Conservation (phyloP, 768 basidiomycete species). For the Termitomyces heimii region DNA sequence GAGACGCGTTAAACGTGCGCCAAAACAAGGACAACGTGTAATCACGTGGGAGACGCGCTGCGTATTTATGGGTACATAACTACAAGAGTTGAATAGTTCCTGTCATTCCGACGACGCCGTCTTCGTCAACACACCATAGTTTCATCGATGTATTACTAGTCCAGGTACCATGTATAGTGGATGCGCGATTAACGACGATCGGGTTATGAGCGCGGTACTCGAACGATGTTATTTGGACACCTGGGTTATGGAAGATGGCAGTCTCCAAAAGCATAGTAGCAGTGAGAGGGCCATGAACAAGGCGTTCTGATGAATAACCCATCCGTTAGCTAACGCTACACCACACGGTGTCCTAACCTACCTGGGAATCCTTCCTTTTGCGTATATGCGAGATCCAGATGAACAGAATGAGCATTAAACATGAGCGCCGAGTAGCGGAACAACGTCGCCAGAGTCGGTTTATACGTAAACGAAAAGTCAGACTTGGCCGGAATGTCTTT, state of each 20-base stretch:
- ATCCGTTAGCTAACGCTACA: neutral
- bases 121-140: constrained; percentile 55
- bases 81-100: constrained; percentile 32
- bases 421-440: constrained; percentile 86
- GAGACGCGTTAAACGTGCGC: constrained; percentile 9
- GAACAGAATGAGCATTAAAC: constrained; percentile 83
- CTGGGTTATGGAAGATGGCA: constrained; percentile 43
- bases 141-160: constrained; percentile 30
- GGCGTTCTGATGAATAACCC: constrained; percentile 42
- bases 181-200: constrained; percentile 43
- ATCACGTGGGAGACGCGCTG: constrained; percentile 9
- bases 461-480: constrained; percentile 62
- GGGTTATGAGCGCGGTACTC: constrained; percentile 70
- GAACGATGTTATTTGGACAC: constrained; percentile 42
- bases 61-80: too few relatives aligned
- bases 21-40: constrained; percentile 12
- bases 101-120: constrained; percentile 65
- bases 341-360: constrained; percentile 17
- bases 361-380: constrained; percentile 72
- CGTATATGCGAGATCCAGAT: constrained; percentile 73
- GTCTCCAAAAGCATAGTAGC: constrained; percentile 74
- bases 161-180: constrained; percentile 44
- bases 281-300: constrained; percentile 83
- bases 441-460: constrained; percentile 62
- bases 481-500: constrained; percentile 38